These are phyloP conservation scores for Yamadazyma triangularis DNA, from an alignment of 1,139 yeast genomes.

Conservation along the genomic window DNA sequence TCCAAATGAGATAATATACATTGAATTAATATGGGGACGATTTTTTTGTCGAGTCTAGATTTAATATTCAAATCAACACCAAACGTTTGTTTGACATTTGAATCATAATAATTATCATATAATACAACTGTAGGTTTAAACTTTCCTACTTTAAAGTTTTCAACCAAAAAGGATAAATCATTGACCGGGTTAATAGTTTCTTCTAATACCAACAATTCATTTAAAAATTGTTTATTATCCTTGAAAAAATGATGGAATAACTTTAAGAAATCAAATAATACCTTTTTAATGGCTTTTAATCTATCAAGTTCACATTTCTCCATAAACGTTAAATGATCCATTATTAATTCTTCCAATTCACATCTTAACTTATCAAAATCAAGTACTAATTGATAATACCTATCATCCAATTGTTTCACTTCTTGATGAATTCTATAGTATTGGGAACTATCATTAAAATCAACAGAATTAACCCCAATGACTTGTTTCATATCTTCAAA, in stretches of 20 bases:
- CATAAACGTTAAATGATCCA: slow-evolving; percentile 75
- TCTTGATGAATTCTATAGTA: slow-evolving; percentile 53
- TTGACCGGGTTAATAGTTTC: slow-evolving; percentile 67
- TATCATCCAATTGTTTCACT: slow-evolving; percentile 56
- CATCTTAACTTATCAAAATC: slow-evolving; percentile 67
- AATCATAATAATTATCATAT: slow-evolving; percentile 73
- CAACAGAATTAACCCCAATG: slow-evolving; percentile 47
- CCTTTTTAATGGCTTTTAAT: slow-evolving; percentile 71
- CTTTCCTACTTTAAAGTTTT: slow-evolving; percentile 68
- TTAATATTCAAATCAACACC: slow-evolving; percentile 78
- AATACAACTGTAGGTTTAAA: slow-evolving; percentile 71
- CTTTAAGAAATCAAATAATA: slow-evolving; percentile 68
- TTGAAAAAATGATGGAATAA: slow-evolving; percentile 59
- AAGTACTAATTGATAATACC: slow-evolving; percentile 54
- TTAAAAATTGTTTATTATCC: slow-evolving; percentile 55
- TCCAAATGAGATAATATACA: slow-evolving; percentile 69
- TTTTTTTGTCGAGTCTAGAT: slow-evolving; percentile 68
- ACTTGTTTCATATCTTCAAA: slow-evolving; percentile 57
- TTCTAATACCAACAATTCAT: slow-evolving; percentile 58
- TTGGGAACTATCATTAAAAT: slow-evolving; percentile 50
- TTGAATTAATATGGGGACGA: slow-evolving; percentile 70
- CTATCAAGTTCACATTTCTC: slow-evolving; percentile 83
- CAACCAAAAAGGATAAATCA: slow-evolving; percentile 66
- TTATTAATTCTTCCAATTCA: slow-evolving; percentile 66
- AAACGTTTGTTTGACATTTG: slow-evolving; percentile 71